Evolutionary conservation across 2,329 filamentous ascomycete genomes (phyloP), one percentile per base, ranked within the genome.

Genomic region (Ascochyta lentis): DNA sequence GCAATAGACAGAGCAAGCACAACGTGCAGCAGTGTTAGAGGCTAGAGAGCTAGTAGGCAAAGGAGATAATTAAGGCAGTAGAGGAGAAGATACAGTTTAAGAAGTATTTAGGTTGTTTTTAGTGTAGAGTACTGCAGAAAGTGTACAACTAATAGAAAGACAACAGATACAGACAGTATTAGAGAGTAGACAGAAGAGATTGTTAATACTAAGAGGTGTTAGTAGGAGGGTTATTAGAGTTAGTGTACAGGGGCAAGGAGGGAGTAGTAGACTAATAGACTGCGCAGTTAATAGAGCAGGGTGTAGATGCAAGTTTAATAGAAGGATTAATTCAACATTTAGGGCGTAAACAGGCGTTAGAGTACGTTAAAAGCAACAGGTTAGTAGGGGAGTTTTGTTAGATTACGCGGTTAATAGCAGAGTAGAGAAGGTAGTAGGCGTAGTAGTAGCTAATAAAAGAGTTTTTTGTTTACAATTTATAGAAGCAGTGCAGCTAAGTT

Each of bases 101-200:
- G 15, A n/a, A n/a, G 13, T 60, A 49, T 56, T 56, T 41, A 51
- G 51, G 49, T 13, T 61, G 49, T 51, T 61, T 50, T 35, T 16
- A n/a, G 43, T 58, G 33, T 48, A 40, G 35, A 22, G 44, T 59
- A 37, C 59, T 37, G 33, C 35, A 61, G 47, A 41, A 40, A 38
- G 40, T 59, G n/a, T 61, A 33, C 23, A 50, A 56, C 19, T n/a
- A 33, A 29, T 54, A 45, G 44, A 29, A 56, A 40, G 15, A 37
- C 6, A 49, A 56, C 23, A 29, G 37, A 16, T 16, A 22, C 1
- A 37, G 40, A 41, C 6, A 39, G 37, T 60, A 52, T 38, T 27
- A 50, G 45, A 39, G 45, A 24, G 50, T 19, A 33, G 33, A 44
- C 8, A 38, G 19, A 27, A 38, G 29, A 15, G 31, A 26, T 47